These are phyloP conservation scores for Yarrowia osloensis DNA, from an alignment of 805 yeast species.

Conservation along the genomic window DNA sequence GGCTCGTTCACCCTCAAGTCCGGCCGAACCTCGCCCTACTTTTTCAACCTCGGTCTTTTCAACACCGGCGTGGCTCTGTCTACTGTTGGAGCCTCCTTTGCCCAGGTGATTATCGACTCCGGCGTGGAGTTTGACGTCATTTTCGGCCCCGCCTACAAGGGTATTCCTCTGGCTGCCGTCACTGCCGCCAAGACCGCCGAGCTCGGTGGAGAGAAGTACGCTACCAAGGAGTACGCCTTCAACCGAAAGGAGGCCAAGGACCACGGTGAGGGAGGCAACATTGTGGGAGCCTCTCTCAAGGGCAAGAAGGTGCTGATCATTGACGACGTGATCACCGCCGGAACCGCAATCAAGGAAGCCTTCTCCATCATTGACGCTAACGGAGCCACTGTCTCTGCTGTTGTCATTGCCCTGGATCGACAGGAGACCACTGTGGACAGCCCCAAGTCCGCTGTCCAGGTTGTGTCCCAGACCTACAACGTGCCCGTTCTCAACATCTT, in stretches of 20 bases:
- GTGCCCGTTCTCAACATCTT: slow-evolving; percentile 88
- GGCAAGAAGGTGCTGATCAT: slow-evolving; percentile 79
- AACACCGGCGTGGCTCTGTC: slow-evolving; percentile 75
- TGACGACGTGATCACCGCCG: slow-evolving; percentile 98
- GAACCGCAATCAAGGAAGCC: slow-evolving; percentile 96
- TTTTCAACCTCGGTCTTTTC: slow-evolving; percentile 91
- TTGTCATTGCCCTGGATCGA: slow-evolving; percentile 90
- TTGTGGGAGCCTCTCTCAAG: slow-evolving; percentile 79
- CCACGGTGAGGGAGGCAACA: slow-evolving; percentile 97
- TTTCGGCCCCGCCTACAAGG: slow-evolving; percentile 98
- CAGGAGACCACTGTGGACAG: slow-evolving; percentile 79
- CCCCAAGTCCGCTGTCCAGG: slow-evolving; percentile 76
- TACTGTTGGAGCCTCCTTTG: slow-evolving; percentile 85
- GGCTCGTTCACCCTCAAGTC: slow-evolving; percentile 89
- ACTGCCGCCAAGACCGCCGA: slow-evolving; percentile 92
- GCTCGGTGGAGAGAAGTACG: slow-evolving; percentile 68
- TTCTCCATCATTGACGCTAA: slow-evolving; percentile 70
- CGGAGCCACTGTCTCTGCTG: slow-evolving; percentile 75
- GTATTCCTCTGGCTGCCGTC: slow-evolving; percentile 91
- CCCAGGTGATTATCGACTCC: slow-evolving; percentile 78
- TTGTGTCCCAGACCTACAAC: slow-evolving; percentile 66
- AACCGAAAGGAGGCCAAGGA: slow-evolving; percentile 96
- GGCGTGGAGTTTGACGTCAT: slow-evolving; percentile 84
- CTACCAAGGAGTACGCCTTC: slow-evolving; percentile 80
- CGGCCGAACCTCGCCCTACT: slow-evolving; percentile 93